Evolutionary conservation across 169 alveolate genomes (phyloP).

Genomic region (Cryptosporidium ryanae): DNA sequence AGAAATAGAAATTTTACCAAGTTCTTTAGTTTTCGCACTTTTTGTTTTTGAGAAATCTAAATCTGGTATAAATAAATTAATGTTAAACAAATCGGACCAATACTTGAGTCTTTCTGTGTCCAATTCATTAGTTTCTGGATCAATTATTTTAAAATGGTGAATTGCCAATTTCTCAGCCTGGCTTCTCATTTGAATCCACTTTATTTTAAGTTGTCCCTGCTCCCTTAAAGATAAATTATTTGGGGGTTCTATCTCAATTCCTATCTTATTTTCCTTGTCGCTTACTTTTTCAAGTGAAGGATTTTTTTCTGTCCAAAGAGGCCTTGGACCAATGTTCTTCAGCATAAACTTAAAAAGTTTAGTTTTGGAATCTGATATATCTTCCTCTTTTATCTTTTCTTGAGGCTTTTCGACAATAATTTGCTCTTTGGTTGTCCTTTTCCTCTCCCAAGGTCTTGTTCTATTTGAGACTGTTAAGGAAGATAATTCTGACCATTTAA

Average conservation of each 20-base stretch:
- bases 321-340: constrained; percentile 62
- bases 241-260: constrained; percentile 48
- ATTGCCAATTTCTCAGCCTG: constrained; percentile 71
- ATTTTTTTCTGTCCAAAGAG: constrained; percentile 31
- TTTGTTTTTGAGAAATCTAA: background rate
- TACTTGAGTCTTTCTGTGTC: constrained; percentile 7
- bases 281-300: background rate
- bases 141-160: constrained; percentile 48
- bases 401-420: background rate
- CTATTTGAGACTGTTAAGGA: constrained; percentile 20
- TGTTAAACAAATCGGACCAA: constrained; percentile 31
- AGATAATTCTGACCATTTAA: constrained; percentile 37
- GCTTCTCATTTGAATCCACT: constrained; percentile 44
- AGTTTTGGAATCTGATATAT: background rate
- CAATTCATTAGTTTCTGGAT: constrained; percentile 46
- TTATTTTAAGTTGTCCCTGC: constrained; percentile 46
- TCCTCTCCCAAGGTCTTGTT: constrained; percentile 65
- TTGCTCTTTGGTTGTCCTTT: background rate
- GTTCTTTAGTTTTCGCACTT: background rate
- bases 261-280: too few relatives aligned
- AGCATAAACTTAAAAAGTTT: constrained; percentile 61
- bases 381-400: background rate
- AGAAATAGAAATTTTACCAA: background rate
- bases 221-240: constrained; percentile 28
- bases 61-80: constrained; percentile 43